A percentile compares a stretch with the other conserved stretches of the same genome.
Evolutionary conservation across 2,329 filamentous ascomycete species (phyloP).

Genomic region (Trichoderma guizhouense): DNA sequence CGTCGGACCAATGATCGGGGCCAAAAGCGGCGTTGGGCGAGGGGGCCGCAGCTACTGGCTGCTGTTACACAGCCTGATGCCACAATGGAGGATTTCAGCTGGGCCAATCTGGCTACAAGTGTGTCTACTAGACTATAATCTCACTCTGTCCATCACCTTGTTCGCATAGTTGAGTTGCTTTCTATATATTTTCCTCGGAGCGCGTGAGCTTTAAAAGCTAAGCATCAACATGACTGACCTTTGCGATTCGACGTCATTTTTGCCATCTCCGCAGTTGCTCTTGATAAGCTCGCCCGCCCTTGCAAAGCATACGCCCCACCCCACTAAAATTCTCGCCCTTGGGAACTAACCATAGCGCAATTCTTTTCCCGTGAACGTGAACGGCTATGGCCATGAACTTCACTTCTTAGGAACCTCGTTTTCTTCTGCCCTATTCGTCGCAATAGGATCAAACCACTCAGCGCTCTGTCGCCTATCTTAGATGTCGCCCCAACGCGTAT

Average conservation of each 20-base stretch:
- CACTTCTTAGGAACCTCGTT: background rate
- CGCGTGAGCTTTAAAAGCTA: background rate
- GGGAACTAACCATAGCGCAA: background rate
- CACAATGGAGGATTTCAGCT: background rate
- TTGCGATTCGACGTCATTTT: background rate
- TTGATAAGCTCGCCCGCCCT: conserved; percentile 9
- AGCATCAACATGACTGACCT: background rate
- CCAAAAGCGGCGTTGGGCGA: background rate
- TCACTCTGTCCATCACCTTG: background rate
- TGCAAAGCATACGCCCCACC: conserved; percentile 8
- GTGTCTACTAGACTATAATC: background rate
- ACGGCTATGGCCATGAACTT: background rate
- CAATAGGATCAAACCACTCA: background rate
- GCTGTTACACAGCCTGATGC: background rate
- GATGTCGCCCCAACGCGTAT: conserved; percentile 29
- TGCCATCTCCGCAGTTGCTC: background rate
- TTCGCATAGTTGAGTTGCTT: background rate
- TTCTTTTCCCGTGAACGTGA: background rate
- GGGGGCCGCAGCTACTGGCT: conserved; percentile 13
- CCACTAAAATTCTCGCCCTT: conserved; percentile 14
- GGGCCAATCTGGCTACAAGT: background rate
- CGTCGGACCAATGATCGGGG: background rate
- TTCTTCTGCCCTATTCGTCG: background rate
- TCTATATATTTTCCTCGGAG: background rate
- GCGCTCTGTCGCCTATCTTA: conserved; percentile 22